Conservation (phyloP, 331 rosid species). For the Phaseolus coccineus region DNA sequence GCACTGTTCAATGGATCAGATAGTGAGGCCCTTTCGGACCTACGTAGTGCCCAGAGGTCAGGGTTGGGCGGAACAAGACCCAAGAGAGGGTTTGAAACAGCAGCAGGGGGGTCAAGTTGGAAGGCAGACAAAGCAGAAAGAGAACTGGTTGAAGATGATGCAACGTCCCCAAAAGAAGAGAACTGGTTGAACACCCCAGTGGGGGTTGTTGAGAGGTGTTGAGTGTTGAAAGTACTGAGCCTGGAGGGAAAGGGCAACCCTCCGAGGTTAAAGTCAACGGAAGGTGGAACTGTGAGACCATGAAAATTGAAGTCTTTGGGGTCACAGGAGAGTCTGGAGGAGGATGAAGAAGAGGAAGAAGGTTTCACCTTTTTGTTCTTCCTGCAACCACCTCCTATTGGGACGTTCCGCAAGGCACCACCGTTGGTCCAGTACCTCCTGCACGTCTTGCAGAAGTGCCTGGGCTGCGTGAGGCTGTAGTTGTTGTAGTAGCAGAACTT, state of each 20-base stretch:
- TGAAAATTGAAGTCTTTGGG: conserved; percentile 40
- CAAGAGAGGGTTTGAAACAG: conserved; percentile 48
- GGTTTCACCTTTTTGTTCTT: conserved; percentile 67
- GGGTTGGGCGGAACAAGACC: conserved; percentile 28
- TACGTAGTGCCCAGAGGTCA: neutral
- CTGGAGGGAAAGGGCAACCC: conserved; percentile 52
- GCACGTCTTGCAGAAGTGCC: conserved; percentile 91
- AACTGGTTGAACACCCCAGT: conserved; percentile 38
- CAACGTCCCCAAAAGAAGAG: conserved; percentile 51
- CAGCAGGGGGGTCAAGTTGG: conserved; percentile 47
- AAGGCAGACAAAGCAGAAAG: conserved; percentile 46
- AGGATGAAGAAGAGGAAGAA: neutral
- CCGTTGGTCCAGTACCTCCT: conserved; percentile 93
- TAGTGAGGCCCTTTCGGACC: neutral
- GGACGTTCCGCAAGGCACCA: conserved; percentile 87
- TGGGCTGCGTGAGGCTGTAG: conserved; percentile 88
- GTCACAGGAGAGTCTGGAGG: conserved; percentile 52
- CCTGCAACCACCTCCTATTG: conserved; percentile 90
- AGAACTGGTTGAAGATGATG: conserved; percentile 43
- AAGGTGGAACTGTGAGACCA: conserved; percentile 43
- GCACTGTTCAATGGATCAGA: neutral
- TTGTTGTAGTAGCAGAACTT: conserved; percentile 94
- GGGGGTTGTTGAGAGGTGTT: conserved; percentile 20
- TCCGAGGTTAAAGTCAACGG: conserved; percentile 66
- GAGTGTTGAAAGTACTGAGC: conserved; percentile 13